These are phyloP conservation scores for Persicaria tinctoria DNA, from an alignment of 148 eudicot species.

Conservation along the genomic window DNA sequence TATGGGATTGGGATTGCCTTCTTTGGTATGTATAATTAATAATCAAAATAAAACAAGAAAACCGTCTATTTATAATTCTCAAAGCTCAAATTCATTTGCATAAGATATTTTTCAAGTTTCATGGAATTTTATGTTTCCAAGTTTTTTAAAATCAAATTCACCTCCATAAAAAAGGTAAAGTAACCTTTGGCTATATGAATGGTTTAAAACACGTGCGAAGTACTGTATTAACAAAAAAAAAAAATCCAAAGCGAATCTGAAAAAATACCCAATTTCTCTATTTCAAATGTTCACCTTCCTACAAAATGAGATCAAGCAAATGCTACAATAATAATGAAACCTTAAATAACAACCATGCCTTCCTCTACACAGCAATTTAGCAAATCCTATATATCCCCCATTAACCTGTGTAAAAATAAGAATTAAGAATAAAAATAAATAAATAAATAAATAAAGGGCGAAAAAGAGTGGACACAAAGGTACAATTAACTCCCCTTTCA, in stretches of 20 bases:
- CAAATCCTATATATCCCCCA: conserved; percentile 9
- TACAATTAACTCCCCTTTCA: conserved; percentile 12
- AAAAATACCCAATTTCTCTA: conserved; percentile 10
- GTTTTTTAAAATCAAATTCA: no score
- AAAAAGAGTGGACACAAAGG: conserved; percentile 4
- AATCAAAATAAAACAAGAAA: no score
- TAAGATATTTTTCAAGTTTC: no score
- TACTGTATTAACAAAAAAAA: no score
- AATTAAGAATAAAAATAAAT: neutral
- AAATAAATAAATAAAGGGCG: neutral
- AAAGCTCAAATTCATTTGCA: no score
- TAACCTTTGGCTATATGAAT: neutral
- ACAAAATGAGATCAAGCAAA: conserved; percentile 23
- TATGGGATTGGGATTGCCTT: no score
- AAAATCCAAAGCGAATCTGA: neutral
- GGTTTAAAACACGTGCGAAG: no score
- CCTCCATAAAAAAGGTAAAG: no score
- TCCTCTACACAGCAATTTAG: conserved; percentile 9
- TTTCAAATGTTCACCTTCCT: conserved; percentile 20
- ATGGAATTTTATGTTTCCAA: no score
- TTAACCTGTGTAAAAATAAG: neutral
- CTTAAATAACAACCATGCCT: neutral
- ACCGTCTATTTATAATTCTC: no score
- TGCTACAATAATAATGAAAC: conserved; percentile 28
- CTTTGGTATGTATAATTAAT: no score